Conservation (phyloP, 495 filamentous ascomycete genomes). For the Talaromyces trachyspermus region DNA sequence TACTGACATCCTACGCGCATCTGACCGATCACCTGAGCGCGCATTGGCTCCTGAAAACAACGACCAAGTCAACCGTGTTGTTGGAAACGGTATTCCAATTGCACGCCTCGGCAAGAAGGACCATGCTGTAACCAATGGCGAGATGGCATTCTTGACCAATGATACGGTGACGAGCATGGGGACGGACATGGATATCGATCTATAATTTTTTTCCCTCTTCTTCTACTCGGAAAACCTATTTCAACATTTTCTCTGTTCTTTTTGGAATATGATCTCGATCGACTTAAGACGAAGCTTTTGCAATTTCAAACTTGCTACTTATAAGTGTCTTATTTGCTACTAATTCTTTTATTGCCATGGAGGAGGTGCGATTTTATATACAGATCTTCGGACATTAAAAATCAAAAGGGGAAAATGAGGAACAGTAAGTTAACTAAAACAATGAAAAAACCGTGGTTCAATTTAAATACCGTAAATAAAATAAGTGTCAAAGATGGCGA, state of each 20-base stretch:
- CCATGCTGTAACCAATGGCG: constrained; percentile 10
- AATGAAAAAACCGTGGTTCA: too few species aligned
- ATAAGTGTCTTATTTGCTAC: too few species aligned
- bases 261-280: background rate
- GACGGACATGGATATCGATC: constrained; percentile 30
- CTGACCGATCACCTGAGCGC: constrained; percentile 17
- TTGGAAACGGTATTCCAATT: constrained; percentile 5
- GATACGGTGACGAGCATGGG: constrained; percentile 26
- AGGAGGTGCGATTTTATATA: too few species aligned
- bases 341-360: too few species aligned
- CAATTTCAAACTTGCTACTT: too few species aligned
- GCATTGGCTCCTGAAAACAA: background rate
- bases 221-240: background rate
- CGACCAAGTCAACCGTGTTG: background rate
- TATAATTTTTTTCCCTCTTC: constrained; percentile 12
- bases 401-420: background rate
- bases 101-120: background rate
- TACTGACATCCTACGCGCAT: constrained; percentile 40
- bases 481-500: background rate
- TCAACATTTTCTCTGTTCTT: background rate
- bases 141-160: constrained; percentile 16
- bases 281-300: too few species aligned
- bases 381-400: background rate
- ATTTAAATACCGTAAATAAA: too few species aligned
- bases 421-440: constrained; percentile 6